Conservation (phyloP, 176 grass and related monocot genomes). For the Themeda triandra region DNA sequence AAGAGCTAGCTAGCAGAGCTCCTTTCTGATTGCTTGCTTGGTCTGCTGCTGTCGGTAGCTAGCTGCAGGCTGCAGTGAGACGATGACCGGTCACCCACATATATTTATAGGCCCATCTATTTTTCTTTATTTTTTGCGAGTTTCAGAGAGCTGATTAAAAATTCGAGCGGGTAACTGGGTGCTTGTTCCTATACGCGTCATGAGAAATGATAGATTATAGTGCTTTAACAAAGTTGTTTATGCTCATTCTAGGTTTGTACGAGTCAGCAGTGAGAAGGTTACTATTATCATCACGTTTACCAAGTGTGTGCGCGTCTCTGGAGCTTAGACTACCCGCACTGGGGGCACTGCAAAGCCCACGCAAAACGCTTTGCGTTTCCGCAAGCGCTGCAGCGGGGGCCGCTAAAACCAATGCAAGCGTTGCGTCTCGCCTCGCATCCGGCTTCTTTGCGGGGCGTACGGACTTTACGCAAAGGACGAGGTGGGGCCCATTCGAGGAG, state of each 20-base stretch:
- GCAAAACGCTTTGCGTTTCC: too few relatives aligned
- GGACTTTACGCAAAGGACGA: too few relatives aligned
- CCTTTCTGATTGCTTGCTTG: not conserved
- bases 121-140: not conserved
- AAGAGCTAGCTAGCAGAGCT: not conserved
- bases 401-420: too few relatives aligned
- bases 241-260: not conserved
- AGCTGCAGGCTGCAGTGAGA: not conserved
- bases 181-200: constrained; percentile 22
- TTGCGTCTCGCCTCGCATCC: too few relatives aligned
- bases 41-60: not conserved
- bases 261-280: constrained; percentile 6
- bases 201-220: constrained; percentile 3
- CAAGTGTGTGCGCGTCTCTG: not conserved
- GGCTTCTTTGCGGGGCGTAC: too few relatives aligned
- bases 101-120: not conserved
- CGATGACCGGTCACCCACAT: not conserved
- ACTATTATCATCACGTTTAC: constrained; percentile 10
- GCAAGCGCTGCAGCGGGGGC: too few relatives aligned
- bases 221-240: constrained; percentile 16
- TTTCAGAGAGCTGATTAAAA: not conserved
- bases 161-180: not conserved
- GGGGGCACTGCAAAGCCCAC: too few relatives aligned
- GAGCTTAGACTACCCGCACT: too few relatives aligned
- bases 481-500: too few relatives aligned